A percentile compares a stretch with the other conserved stretches of the same genome.
These are phyloP conservation scores for Lachancea lanzarotensis DNA, from an alignment of 805 yeast genomes.

Conservation along the genomic window DNA sequence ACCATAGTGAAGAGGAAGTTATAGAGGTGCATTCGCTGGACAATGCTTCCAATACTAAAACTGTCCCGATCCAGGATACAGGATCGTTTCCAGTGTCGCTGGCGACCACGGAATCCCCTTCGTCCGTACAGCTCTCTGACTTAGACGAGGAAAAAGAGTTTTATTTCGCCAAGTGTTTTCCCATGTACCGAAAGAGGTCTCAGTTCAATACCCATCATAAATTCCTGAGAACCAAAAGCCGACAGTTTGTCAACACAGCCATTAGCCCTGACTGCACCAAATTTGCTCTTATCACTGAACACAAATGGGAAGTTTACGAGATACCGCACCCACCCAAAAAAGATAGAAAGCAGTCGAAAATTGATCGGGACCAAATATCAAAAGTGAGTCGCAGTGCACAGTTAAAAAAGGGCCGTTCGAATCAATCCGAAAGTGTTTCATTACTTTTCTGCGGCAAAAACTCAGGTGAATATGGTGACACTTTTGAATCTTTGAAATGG, in stretches of 20 bases:
- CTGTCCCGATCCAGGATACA: slow-evolving; percentile 18
- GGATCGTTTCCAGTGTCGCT: slow-evolving; percentile 4
- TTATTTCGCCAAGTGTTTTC: slow-evolving; percentile 73
- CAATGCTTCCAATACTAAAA: slow-evolving; percentile 21
- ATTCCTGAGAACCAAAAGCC: slow-evolving; percentile 42
- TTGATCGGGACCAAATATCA: not conserved
- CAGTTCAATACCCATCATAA: slow-evolving; percentile 49
- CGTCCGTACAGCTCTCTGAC: slow-evolving; percentile 6
- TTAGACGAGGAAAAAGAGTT: slow-evolving; percentile 47
- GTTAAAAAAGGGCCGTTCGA: slow-evolving; percentile 36
- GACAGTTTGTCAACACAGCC: slow-evolving; percentile 49
- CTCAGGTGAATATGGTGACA: slow-evolving; percentile 60
- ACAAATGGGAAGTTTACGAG: slow-evolving; percentile 68
- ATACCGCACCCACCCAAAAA: slow-evolving; percentile 29
- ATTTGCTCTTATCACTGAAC: slow-evolving; percentile 59
- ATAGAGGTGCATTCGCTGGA: slow-evolving; percentile 10
- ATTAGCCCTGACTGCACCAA: slow-evolving; percentile 57
- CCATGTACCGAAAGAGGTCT: slow-evolving; percentile 61
- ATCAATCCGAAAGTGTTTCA: slow-evolving; percentile 37
- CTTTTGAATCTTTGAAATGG: slow-evolving; percentile 35
- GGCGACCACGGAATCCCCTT: slow-evolving; percentile 2
- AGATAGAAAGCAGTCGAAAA: not conserved
- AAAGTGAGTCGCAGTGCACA: not conserved
- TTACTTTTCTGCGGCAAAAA: slow-evolving; percentile 62
- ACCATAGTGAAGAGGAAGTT: slow-evolving; percentile 4